A percentile compares a stretch with the other conserved stretches of the same genome.
These are phyloP conservation scores for Auricularia sp. DNA, from an alignment of 768 basidiomycete species.

Conservation along the genomic window DNA sequence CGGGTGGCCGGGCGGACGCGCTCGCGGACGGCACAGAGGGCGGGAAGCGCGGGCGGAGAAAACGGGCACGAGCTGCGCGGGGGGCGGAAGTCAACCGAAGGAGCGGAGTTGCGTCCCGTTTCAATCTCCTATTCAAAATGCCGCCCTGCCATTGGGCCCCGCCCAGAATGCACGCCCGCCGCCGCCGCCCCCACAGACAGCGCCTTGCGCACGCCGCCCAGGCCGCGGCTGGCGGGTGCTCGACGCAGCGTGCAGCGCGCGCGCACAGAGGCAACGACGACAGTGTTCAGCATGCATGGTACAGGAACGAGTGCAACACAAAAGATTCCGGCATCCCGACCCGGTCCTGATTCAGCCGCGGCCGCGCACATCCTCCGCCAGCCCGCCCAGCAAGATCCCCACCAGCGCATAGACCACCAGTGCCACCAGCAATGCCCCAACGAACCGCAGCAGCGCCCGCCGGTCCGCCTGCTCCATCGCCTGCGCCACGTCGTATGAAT, in stretches of 20 bases:
- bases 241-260: too few species aligned
- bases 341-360: constrained; percentile 1
- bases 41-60: neutral
- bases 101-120: neutral
- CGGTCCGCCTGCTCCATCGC: constrained; percentile 26
- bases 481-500: constrained; percentile 31
- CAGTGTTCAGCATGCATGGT: too few species aligned
- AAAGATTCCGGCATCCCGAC: too few species aligned
- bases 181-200: too few species aligned
- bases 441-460: constrained; percentile 35
- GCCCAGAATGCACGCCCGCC: neutral
- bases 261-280: too few species aligned
- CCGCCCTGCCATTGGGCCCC: neutral
- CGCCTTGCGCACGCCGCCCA: too few species aligned
- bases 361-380: constrained; percentile 14
- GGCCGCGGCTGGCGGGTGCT: too few species aligned
- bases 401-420: constrained; percentile 22
- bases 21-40: too few species aligned
- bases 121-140: neutral
- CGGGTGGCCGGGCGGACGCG: too few species aligned
- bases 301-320: too few species aligned
- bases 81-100: neutral
- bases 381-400: constrained; percentile 16
- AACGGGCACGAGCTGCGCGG: neutral
- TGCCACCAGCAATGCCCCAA: constrained; percentile 31